Conservation (phyloP, 768 basidiomycete species). For the Lactarius tabidus region DNA sequence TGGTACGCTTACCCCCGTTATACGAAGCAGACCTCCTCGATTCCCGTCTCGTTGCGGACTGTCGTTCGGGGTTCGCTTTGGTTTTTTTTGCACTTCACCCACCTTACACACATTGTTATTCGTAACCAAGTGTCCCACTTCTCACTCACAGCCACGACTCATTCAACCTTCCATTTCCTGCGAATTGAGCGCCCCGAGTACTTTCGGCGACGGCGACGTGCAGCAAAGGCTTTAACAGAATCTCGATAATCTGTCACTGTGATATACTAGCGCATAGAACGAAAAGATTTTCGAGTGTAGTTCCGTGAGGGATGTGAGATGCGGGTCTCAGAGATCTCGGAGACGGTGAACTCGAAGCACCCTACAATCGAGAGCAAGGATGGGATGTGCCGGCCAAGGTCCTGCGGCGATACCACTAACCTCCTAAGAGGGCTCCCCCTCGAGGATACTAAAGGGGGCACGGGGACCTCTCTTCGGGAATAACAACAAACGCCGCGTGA, state of each 20-base stretch:
- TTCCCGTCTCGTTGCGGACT: conserved; percentile 3
- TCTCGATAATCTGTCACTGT: conserved; percentile 9
- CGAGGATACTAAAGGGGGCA: too few relatives aligned
- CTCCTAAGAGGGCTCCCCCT: background rate
- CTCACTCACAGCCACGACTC: conserved; percentile 17
- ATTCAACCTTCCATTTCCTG: conserved; percentile 4
- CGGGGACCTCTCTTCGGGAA: too few relatives aligned
- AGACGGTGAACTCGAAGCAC: background rate
- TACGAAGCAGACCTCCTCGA: background rate
- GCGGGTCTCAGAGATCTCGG: background rate
- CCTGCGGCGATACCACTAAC: background rate
- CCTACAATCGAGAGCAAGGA: background rate
- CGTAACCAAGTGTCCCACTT: conserved; percentile 11
- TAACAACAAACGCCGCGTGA: background rate
- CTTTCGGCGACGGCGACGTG: background rate
- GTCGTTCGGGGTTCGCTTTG: conserved; percentile 1
- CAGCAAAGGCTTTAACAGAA: background rate
- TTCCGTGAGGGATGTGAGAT: background rate
- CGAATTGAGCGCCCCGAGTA: background rate
- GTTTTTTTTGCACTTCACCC: conserved; percentile 18
- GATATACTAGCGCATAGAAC: conserved; percentile 11
- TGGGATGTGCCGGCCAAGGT: background rate
- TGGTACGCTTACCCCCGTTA: background rate
- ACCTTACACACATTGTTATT: conserved; percentile 21
- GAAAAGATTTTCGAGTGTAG: background rate